A percentile compares a stretch with the other conserved stretches of the same genome.
Evolutionary conservation across 352 stramenopile genomes (phyloP).

Genomic region (Phytophthora hybrid): DNA sequence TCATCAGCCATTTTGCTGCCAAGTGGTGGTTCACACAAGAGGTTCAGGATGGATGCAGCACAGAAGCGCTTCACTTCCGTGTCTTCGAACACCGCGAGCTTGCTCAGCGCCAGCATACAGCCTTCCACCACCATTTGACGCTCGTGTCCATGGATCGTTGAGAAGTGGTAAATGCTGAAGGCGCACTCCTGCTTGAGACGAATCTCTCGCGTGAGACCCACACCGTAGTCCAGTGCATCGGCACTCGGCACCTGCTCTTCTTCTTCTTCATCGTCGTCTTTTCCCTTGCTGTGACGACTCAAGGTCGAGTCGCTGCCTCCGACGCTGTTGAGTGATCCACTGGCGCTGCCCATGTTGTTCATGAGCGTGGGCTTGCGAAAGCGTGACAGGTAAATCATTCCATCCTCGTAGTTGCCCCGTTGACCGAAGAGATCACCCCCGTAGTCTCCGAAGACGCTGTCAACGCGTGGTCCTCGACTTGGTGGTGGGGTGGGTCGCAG

Average conservation of each 20-base stretch:
- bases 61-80: slow-evolving; percentile 86
- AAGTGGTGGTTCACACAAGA: slow-evolving; percentile 64
- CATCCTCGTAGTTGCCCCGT: slow-evolving; percentile 84
- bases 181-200: slow-evolving; percentile 83
- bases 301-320: slow-evolving; percentile 28
- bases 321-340: slow-evolving; percentile 34
- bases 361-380: slow-evolving; percentile 68
- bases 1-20: slow-evolving; percentile 75
- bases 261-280: slow-evolving; percentile 55
- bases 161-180: slow-evolving; percentile 88
- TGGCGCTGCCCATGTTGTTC: slow-evolving; percentile 26
- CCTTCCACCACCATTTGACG: slow-evolving; percentile 80
- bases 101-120: slow-evolving; percentile 74
- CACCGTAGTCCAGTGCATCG: slow-evolving; percentile 50
- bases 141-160: slow-evolving; percentile 70
- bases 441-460: slow-evolving; percentile 74
- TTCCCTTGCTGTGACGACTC: slow-evolving; percentile 53
- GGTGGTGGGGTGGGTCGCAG: slow-evolving; percentile 31
- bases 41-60: slow-evolving; percentile 81
- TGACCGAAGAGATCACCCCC: slow-evolving; percentile 86
- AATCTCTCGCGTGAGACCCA: slow-evolving; percentile 58
- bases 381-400: slow-evolving; percentile 90
- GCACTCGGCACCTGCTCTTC: slow-evolving; percentile 51
- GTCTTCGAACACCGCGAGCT: slow-evolving; percentile 83
- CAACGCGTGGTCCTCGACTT: slow-evolving; percentile 34